Evolutionary conservation across 768 basidiomycete species (phyloP).

Genomic region (Suillus clintonianus): DNA sequence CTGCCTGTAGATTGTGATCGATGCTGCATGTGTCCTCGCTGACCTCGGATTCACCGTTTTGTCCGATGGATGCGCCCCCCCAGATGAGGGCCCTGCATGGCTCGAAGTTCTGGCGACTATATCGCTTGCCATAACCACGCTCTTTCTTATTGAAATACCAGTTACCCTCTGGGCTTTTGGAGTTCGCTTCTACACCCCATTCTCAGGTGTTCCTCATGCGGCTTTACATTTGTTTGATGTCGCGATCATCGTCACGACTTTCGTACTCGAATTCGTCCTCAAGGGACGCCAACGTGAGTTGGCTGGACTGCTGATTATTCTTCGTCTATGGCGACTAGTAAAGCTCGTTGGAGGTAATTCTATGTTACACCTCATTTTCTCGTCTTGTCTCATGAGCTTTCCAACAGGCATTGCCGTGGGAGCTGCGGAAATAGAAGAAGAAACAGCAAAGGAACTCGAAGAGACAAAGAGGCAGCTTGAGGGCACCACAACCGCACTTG

Average conservation of each 20-base stretch:
- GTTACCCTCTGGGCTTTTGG: constrained; percentile 69
- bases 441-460: constrained; percentile 47
- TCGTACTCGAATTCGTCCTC: constrained; percentile 69
- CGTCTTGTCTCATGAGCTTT: constrained; percentile 2
- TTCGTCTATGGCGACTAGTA: constrained; percentile 81
- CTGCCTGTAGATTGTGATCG: constrained; percentile 52
- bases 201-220: constrained; percentile 53
- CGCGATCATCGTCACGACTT: constrained; percentile 68
- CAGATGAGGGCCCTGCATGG: constrained; percentile 55
- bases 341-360: constrained; percentile 65
- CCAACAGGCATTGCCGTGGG: constrained; percentile 70
- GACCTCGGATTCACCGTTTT: constrained; percentile 74
- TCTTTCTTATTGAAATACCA: constrained; percentile 82
- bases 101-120: constrained; percentile 60
- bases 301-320: constrained; percentile 64
- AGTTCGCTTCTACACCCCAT: constrained; percentile 60
- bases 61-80: constrained; percentile 47
- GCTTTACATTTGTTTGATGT: constrained; percentile 76
- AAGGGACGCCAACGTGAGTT: constrained; percentile 72
- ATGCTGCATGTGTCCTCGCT: constrained; percentile 69
- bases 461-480: constrained; percentile 52
- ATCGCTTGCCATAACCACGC: constrained; percentile 66
- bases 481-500: constrained; percentile 43
- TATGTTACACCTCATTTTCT: neutral
- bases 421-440: constrained; percentile 69